Evolutionary conservation across 2,329 filamentous ascomycete species (phyloP).

Genomic region (Grosmannia penicillata): DNA sequence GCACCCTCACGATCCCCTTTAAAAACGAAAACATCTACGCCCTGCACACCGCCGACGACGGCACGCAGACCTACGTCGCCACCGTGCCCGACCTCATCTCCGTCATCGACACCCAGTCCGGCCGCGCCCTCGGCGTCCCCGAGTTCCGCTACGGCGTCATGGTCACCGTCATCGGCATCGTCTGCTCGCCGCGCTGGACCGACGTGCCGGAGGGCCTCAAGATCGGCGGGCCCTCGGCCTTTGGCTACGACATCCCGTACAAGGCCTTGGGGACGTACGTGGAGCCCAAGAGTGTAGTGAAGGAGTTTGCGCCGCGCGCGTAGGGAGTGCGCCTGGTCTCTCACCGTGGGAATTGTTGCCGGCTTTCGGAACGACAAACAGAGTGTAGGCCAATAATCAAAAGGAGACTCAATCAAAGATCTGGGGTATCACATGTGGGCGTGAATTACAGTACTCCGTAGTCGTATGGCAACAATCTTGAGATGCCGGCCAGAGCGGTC

Average conservation of each 20-base stretch:
- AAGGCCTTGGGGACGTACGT: too few species aligned
- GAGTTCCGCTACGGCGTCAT: constrained; percentile 37
- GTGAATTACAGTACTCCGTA: too few species aligned
- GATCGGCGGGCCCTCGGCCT: constrained; percentile 25
- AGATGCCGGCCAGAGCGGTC: too few species aligned
- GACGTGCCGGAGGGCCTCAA: constrained; percentile 29
- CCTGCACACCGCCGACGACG: constrained; percentile 12
- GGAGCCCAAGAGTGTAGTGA: too few species aligned
- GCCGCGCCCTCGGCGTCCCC: constrained; percentile 33
- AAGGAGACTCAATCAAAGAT: too few species aligned
- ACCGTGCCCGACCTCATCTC: constrained; percentile 33
- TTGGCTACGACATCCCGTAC: constrained; percentile 28
- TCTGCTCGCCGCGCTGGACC: constrained; percentile 38
- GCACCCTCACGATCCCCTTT: constrained; percentile 41
- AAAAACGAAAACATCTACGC: constrained; percentile 54
- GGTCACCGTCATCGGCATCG: constrained; percentile 36
- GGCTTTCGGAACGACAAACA: too few species aligned
- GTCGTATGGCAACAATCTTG: too few species aligned
- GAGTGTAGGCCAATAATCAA: too few species aligned
- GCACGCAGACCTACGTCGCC: constrained; percentile 20
- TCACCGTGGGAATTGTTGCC: too few species aligned
- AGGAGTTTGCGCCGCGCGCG: too few species aligned
- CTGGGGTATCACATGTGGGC: too few species aligned
- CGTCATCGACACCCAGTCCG: constrained; percentile 27
- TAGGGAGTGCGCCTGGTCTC: too few species aligned